Evolutionary conservation across 2,329 filamentous ascomycete genomes (phyloP).

Genomic region (Talaromyces sp.): DNA sequence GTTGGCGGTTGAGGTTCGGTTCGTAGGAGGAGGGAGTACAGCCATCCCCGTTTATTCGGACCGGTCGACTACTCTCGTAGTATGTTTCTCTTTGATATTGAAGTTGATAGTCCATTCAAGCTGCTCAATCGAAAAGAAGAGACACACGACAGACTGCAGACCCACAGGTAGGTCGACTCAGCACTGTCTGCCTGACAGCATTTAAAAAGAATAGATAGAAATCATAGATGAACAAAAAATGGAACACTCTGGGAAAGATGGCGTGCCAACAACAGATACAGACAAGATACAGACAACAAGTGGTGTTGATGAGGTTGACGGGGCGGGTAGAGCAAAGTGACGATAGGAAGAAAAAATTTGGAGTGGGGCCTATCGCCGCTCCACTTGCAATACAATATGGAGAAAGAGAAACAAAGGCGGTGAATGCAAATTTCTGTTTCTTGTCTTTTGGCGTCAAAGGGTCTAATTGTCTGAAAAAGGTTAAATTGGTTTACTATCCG

Average conservation of each 20-base stretch:
- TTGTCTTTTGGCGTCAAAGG: neutral
- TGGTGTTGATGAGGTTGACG: neutral
- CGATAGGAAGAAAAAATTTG: slow-evolving; percentile 16
- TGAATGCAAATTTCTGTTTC: slow-evolving; percentile 3
- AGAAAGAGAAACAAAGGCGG: slow-evolving; percentile 8
- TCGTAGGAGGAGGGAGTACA: slow-evolving; percentile 32
- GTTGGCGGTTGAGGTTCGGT: slow-evolving; percentile 29
- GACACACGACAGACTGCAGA: slow-evolving; percentile 10
- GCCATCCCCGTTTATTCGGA: slow-evolving; percentile 29
- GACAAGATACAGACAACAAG: neutral
- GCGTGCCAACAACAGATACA: neutral
- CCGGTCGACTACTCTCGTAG: neutral
- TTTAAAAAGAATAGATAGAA: neutral
- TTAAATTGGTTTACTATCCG: slow-evolving; percentile 1
- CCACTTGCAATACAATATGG: neutral
- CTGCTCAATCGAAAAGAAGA: neutral
- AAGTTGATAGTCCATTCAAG: neutral
- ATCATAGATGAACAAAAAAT: neutral
- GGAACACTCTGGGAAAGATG: neutral
- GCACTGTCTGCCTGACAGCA: neutral
- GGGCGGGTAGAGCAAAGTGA: slow-evolving; percentile 1
- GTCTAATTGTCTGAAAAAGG: neutral
- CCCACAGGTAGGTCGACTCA: neutral
- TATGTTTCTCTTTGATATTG: neutral
- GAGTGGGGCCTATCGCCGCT: slow-evolving; percentile 8